These are phyloP conservation scores for Beauveria scarabaeidicola DNA, from an alignment of 2,329 filamentous ascomycete genomes.

Conservation along the genomic window DNA sequence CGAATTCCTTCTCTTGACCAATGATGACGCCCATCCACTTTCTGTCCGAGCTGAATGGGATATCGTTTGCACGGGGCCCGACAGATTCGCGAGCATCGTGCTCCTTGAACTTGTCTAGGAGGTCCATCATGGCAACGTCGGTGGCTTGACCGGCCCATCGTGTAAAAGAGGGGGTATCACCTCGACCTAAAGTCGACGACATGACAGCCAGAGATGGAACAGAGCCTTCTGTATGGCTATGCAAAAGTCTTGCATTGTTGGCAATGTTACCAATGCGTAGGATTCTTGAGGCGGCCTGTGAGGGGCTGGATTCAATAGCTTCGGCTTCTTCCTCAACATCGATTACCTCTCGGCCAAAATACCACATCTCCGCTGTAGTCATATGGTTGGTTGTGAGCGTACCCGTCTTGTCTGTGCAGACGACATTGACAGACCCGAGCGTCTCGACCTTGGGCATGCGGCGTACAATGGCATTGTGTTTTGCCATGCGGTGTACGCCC, in stretches of 20 bases:
- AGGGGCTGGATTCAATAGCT: conserved; percentile 48
- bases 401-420: conserved; percentile 93
- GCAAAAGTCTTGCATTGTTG: conserved; percentile 81
- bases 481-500: conserved; percentile 93
- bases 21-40: conserved; percentile 99
- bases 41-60: conserved; percentile 90
- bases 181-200: conserved; percentile 66
- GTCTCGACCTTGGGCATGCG: conserved; percentile 96
- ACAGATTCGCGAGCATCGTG: conserved; percentile 84
- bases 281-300: conserved; percentile 69
- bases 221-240: conserved; percentile 58
- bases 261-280: conserved; percentile 92
- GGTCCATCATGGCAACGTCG: conserved; percentile 91
- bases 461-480: conserved; percentile 87
- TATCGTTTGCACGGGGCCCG: conserved; percentile 74
- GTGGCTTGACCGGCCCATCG: conserved; percentile 96
- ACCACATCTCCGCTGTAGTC: conserved; percentile 96
- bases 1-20: conserved; percentile 64
- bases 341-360: conserved; percentile 60
- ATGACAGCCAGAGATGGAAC: conserved; percentile 66
- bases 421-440: conserved; percentile 96
- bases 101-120: conserved; percentile 84
- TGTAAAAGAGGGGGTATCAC: conserved; percentile 57
- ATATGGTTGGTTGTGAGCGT: conserved; percentile 97
- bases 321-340: conserved; percentile 49